A percentile compares a stretch with the other conserved stretches of the same genome.
Evolutionary conservation across 129 eudicot species (phyloP).

Genomic region (Artemisia argyi): DNA sequence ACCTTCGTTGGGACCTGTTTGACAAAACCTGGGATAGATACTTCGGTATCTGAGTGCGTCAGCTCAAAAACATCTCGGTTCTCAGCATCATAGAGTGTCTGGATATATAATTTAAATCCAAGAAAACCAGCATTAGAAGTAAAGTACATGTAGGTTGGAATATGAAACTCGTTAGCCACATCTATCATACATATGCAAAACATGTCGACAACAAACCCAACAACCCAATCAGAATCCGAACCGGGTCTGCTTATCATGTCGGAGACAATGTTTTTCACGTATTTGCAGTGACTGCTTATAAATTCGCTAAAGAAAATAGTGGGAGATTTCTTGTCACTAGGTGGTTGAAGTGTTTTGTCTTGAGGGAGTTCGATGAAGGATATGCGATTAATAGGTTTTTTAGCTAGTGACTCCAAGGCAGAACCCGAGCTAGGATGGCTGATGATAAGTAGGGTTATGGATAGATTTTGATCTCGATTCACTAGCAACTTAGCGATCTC

Average conservation of each 20-base stretch:
- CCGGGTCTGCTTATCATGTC: slow-evolving; percentile 16
- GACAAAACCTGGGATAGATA: slow-evolving; percentile 9
- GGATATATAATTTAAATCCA: slow-evolving; percentile 19
- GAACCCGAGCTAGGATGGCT: slow-evolving; percentile 19
- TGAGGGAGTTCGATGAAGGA: slow-evolving; percentile 34
- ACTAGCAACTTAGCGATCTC: slow-evolving; percentile 44
- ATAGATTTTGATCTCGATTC: slow-evolving; percentile 29
- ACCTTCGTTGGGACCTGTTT: slow-evolving; percentile 31
- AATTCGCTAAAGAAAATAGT: background rate
- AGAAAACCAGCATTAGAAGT: slow-evolving; percentile 22
- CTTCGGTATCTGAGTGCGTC: slow-evolving; percentile 8
- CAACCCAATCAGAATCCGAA: background rate
- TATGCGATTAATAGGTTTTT: slow-evolving; percentile 9
- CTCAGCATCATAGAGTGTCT: slow-evolving; percentile 6
- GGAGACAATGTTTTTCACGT: slow-evolving; percentile 19
- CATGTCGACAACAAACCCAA: slow-evolving; percentile 20
- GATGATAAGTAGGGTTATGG: slow-evolving; percentile 37
- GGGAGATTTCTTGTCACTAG: background rate
- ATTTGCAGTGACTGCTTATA: slow-evolving; percentile 28
- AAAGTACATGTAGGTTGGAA: slow-evolving; percentile 3
- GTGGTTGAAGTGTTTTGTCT: slow-evolving; percentile 4
- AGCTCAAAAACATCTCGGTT: slow-evolving; percentile 16
- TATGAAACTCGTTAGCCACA: slow-evolving; percentile 16
- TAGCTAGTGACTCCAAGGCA: slow-evolving; percentile 26
- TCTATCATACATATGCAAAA: slow-evolving; percentile 13